phyloP scores from a whole-genome alignment of 1,284 basidiomycete species.

The Puccinia triticina region DNA sequence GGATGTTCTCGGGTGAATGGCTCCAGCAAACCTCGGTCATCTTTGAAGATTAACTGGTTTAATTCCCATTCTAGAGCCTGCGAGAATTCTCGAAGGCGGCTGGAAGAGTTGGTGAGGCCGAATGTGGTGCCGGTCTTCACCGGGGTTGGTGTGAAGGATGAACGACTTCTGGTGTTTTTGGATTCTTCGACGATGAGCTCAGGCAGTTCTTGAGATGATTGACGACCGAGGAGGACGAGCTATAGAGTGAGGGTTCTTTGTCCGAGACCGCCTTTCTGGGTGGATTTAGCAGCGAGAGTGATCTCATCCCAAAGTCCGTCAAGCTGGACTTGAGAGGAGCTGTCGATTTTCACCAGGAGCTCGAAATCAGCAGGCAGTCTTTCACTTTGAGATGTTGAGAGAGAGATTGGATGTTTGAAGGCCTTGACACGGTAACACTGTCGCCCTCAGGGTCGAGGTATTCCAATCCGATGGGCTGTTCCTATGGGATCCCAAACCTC shows the following conservation, averaged over 20 bases:
- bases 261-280: not conserved
- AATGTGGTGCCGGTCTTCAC: no score
- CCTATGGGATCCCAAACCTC: slow-evolving; percentile 4
- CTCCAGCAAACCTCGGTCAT: no score
- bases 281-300: not conserved
- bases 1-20: no score
- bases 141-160: no score
- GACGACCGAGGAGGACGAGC: not conserved
- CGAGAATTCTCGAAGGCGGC: no score
- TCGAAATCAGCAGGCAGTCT: not conserved
- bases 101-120: no score
- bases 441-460: slow-evolving; percentile 24
- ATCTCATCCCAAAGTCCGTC: slow-evolving; percentile 24
- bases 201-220: not conserved
- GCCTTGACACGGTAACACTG: slow-evolving; percentile 8
- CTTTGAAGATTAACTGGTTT: no score
- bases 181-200: no score
- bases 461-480: not conserved
- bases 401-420: not conserved
- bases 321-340: slow-evolving; percentile 27
- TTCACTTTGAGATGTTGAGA: not conserved
- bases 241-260: not conserved
- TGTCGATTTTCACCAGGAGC: not conserved
- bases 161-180: no score
- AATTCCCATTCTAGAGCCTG: no score